Percentiles rank a stretch among this genome's conserved stretches.
phyloP scores from a whole-genome alignment of 768 basidiomycete genomes.

The Candolleomyces aberdarensis region DNA sequence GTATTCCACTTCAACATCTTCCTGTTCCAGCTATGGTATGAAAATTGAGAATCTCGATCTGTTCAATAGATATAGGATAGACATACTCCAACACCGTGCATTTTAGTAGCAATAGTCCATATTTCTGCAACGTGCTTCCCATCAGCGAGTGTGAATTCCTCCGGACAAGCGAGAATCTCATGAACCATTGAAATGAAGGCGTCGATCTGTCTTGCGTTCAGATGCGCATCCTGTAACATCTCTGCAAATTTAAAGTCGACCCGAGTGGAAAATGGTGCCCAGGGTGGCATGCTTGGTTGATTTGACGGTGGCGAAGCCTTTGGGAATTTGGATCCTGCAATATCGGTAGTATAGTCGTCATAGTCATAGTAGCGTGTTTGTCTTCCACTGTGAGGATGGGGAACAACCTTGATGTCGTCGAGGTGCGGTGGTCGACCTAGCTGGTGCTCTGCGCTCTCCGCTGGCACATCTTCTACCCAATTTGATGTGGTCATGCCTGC shows the following conservation, averaged over 20 bases:
- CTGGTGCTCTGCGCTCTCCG: background rate
- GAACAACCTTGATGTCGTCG: slow-evolving; percentile 9
- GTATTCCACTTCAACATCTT: slow-evolving; percentile 16
- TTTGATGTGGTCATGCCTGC: too few species aligned
- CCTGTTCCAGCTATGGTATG: slow-evolving; percentile 15
- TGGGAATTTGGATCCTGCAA: background rate
- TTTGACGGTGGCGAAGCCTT: background rate
- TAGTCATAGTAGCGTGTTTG: background rate
- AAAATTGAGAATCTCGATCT: slow-evolving; percentile 1
- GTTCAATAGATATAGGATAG: background rate
- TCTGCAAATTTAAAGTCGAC: slow-evolving; percentile 20
- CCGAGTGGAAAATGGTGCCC: slow-evolving; percentile 14
- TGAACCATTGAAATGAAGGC: slow-evolving; percentile 8
- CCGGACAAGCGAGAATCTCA: background rate
- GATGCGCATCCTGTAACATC: slow-evolving; percentile 14
- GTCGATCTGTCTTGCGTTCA: slow-evolving; percentile 9
- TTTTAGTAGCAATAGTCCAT: slow-evolving; percentile 17
- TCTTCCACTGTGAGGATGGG: slow-evolving; percentile 1
- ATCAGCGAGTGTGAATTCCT: slow-evolving; percentile 14
- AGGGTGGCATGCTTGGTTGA: slow-evolving; percentile 4
- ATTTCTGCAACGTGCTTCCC: slow-evolving; percentile 12
- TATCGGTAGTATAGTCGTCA: slow-evolving; percentile 1
- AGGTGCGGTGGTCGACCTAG: background rate
- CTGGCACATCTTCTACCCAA: background rate
- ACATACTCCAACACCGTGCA: slow-evolving; percentile 8